Percentiles rank a stretch among this genome's conserved stretches.
phyloP scores from a whole-genome alignment of 306 rosid species.

The Urtica urens region DNA sequence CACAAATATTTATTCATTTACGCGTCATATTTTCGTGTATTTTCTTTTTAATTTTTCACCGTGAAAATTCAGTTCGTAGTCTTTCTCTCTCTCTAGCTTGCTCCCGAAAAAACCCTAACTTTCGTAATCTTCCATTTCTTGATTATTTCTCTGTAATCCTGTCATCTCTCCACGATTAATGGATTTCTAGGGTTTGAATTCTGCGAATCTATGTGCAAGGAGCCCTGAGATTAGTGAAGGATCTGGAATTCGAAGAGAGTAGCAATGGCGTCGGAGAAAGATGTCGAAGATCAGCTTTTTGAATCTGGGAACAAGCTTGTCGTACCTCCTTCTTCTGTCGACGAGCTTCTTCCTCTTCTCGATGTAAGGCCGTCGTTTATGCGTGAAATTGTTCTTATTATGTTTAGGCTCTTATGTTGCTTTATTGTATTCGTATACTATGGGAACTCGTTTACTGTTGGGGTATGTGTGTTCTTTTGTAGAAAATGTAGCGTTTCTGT shows the following conservation, averaged over 20 bases:
- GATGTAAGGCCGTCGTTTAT: conserved; percentile 35
- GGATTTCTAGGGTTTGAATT: conserved; percentile 24
- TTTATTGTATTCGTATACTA: not conserved
- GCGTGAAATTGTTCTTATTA: conserved; percentile 1
- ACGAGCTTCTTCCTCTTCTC: conserved; percentile 61
- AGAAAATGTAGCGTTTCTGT: not conserved
- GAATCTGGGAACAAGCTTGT: conserved; percentile 62
- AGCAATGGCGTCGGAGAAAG: conserved; percentile 50
- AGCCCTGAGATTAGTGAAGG: conserved; percentile 22
- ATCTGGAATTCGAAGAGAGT: conserved; percentile 25
- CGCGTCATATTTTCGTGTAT: conserved; percentile 1
- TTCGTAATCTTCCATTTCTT: conserved; percentile 9
- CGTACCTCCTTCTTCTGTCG: conserved; percentile 59
- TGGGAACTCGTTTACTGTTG: not conserved
- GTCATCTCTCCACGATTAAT: conserved; percentile 16
- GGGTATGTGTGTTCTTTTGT: not conserved
- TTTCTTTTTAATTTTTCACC: not conserved
- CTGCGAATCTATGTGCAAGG: no score
- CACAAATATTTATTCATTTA: not conserved
- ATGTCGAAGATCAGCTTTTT: conserved; percentile 47
- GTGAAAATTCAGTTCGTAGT: conserved; percentile 15
- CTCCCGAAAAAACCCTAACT: conserved; percentile 43
- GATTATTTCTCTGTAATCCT: not conserved
- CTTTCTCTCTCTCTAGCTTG: not conserved
- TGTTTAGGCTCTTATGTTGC: not conserved